Evolutionary conservation across 805 yeast species (phyloP), one percentile per base, ranked within the genome.

Genomic region (Teunomyces tritomae): DNA sequence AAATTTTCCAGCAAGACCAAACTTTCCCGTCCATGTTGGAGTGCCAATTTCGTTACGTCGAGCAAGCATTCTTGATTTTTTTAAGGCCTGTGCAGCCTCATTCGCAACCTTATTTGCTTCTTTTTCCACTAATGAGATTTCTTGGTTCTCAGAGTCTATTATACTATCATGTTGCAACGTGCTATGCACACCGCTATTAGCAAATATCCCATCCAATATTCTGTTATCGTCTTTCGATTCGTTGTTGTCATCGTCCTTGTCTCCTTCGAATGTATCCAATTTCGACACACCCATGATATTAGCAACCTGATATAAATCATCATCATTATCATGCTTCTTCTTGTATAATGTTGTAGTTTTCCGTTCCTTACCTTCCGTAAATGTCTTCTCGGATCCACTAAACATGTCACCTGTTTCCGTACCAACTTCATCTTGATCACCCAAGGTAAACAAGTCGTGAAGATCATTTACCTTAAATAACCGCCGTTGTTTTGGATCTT

Each of bases 1-100:
- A 28, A 73, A 65, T 54, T 74, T 78, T 1, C 96, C 97, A 0
- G 96, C 96, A 14, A 70, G 64, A 0, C 99, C 99, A 72, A 85
- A 89, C 55, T 80, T 80, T 0, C 99, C 99, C 0, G 99, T 92
- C 95, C 97, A 94, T 0, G 99, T 92, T 0, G 97, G 98, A 0
- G 86, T 83, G 4, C 96, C 96, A 28, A 91, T 73, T 24, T 57
- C 62, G 43, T 60, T 70, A 46, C 62, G 64, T 16, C 76, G 55
- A 1, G 90, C 74, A 17, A 68, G 61, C 41, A 68, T 73, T 35
- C 90, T 67, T 0, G 96, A 88, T 49, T 79, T 78, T 46, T 79
- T 73, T 47, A 87, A 63, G 0, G 84, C 84, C 14, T 68, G 69
- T 0, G 83, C 71, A 0, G 86, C 86, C 13, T 74, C 70, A 51